Conservation (phyloP, 1,139 yeast genomes). For the Meyerozyma guilliermondii region DNA sequence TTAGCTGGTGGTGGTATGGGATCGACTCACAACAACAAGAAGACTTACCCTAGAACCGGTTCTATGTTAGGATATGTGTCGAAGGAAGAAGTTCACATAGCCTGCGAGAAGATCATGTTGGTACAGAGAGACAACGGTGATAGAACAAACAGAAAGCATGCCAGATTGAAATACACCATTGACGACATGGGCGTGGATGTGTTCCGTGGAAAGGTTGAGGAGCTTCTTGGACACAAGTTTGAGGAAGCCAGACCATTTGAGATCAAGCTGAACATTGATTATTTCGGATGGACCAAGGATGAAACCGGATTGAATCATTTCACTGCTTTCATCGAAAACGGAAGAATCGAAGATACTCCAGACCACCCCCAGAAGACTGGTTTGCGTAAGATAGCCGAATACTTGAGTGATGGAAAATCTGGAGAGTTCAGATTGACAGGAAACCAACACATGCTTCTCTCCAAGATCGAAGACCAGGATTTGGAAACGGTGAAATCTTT, state of each 20-base stretch:
- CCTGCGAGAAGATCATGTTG: constrained; percentile 87
- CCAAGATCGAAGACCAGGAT: constrained; percentile 68
- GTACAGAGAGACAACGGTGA: constrained; percentile 96
- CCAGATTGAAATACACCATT: constrained; percentile 93
- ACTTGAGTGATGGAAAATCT: constrained; percentile 44
- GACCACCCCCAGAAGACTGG: constrained; percentile 91
- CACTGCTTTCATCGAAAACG: constrained; percentile 93
- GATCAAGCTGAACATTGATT: constrained; percentile 84
- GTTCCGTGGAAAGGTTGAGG: constrained; percentile 78
- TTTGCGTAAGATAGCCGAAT: constrained; percentile 70
- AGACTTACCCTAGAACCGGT: constrained; percentile 95
- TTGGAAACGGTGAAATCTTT: constrained; percentile 57
- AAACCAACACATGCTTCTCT: constrained; percentile 85
- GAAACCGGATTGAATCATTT: constrained; percentile 84
- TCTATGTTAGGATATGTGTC: constrained; percentile 75
- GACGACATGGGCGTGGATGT: constrained; percentile 87
- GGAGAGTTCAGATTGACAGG: constrained; percentile 95
- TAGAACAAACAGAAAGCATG: constrained; percentile 94
- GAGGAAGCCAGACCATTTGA: constrained; percentile 66
- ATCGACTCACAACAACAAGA: constrained; percentile 91
- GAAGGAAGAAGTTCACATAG: constrained; percentile 64
- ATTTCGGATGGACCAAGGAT: constrained; percentile 92
- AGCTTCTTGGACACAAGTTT: constrained; percentile 71
- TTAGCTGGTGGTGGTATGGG: constrained; percentile 99
- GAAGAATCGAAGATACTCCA: constrained; percentile 91